Conservation (phyloP, 148 eudicot species). For the Rhododendron williamsianum region DNA sequence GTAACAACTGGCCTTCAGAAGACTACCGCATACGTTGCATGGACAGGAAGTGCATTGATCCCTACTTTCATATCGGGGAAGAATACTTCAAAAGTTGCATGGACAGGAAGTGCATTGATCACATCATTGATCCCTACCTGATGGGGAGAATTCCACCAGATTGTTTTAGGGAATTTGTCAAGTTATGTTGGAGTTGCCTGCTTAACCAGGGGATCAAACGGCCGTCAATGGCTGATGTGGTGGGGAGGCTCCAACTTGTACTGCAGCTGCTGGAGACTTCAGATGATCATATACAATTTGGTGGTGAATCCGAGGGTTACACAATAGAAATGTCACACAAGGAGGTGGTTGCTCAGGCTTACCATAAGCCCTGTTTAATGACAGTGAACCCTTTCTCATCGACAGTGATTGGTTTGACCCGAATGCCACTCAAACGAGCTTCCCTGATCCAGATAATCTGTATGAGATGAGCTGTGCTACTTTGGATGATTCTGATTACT, state of each 20-base stretch:
- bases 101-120: background rate
- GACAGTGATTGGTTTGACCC: background rate
- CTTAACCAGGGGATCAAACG: background rate
- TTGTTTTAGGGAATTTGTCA: conserved; percentile 16
- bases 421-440: background rate
- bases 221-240: conserved; percentile 19
- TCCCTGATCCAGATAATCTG: background rate
- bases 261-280: conserved; percentile 11
- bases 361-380: background rate
- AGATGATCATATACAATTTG: background rate
- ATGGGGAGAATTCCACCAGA: conserved; percentile 5
- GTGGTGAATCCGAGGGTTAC: background rate
- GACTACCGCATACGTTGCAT: background rate
- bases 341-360: background rate
- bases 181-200: conserved; percentile 10
- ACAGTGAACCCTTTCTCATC: background rate
- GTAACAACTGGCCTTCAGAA: background rate
- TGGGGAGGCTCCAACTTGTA: conserved; percentile 11
- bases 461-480: background rate
- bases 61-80: background rate
- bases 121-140: conserved; percentile 14
- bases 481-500: background rate
- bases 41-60: background rate
- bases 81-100: conserved; percentile 4
- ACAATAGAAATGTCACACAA: background rate